Evolutionary conservation across 805 yeast genomes (phyloP).

Genomic region (Huiozyma sinensis): DNA sequence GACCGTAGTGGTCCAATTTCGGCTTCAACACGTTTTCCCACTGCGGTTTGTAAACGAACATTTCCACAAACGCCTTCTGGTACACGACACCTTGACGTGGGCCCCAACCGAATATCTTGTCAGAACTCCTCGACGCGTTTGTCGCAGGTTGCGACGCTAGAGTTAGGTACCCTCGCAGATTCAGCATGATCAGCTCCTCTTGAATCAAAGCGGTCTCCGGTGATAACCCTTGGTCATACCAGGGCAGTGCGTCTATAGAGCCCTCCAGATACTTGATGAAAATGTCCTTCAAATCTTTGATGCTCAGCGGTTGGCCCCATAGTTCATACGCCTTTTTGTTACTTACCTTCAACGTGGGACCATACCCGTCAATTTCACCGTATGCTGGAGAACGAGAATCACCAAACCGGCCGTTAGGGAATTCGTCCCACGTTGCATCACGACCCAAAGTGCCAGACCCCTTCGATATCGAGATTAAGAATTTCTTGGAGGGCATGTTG

Average conservation of each 20-base stretch:
- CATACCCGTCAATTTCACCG: slow-evolving; percentile 97
- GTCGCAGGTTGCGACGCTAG: slow-evolving; percentile 95
- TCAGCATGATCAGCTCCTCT: slow-evolving; percentile 75
- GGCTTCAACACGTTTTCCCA: slow-evolving; percentile 55
- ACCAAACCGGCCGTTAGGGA: slow-evolving; percentile 92
- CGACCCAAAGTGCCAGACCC: slow-evolving; percentile 79
- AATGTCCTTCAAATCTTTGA: slow-evolving; percentile 50
- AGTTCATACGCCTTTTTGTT: slow-evolving; percentile 52
- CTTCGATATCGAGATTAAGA: slow-evolving; percentile 63
- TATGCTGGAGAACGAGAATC: slow-evolving; percentile 93
- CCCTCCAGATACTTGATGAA: slow-evolving; percentile 67
- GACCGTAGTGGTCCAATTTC: slow-evolving; percentile 32
- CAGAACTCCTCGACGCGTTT: slow-evolving; percentile 66
- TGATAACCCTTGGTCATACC: slow-evolving; percentile 79
- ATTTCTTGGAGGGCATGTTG: slow-evolving; percentile 36
- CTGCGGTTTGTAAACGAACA: slow-evolving; percentile 61
- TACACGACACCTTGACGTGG: slow-evolving; percentile 80
- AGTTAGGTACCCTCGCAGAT: slow-evolving; percentile 67
- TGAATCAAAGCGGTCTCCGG: slow-evolving; percentile 90
- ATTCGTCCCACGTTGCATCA: slow-evolving; percentile 95
- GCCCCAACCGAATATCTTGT: slow-evolving; percentile 95
- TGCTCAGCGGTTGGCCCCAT: slow-evolving; percentile 70
- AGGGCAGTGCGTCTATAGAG: slow-evolving; percentile 72
- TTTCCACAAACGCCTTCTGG: slow-evolving; percentile 89
- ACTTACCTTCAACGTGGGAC: slow-evolving; percentile 75